phyloP scores from a whole-genome alignment of 371 early-diverging fungal species.

The Chytridiales sp. region DNA sequence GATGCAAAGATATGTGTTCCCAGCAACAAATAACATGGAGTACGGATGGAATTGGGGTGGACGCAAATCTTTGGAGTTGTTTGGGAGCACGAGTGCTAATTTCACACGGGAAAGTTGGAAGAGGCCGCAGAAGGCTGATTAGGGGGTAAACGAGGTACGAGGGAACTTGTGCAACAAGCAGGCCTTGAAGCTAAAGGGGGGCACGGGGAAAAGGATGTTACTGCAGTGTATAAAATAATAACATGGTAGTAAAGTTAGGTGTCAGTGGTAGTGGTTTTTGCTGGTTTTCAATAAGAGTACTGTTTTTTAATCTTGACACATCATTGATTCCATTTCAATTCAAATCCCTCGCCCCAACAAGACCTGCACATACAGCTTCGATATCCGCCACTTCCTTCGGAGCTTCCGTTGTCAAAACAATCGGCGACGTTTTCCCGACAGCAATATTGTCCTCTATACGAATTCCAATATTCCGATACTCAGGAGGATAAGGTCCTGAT shows the following conservation, averaged over 20 bases:
- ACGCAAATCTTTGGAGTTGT: conserved; percentile 23
- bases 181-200: no score
- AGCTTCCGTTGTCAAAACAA: conserved; percentile 69
- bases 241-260: no score
- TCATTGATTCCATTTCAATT: no score
- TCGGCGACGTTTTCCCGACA: conserved; percentile 59
- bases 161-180: no score
- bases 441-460: conserved; percentile 95
- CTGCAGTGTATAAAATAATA: no score
- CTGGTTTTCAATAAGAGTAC: no score
- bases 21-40: conserved; percentile 28
- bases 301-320: no score
- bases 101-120: conserved; percentile 29
- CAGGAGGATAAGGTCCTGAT: conserved; percentile 62
- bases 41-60: conserved; percentile 30
- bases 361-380: conserved; percentile 59
- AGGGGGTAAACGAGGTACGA: no score
- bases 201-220: no score
- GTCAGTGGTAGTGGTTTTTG: no score
- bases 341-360: conserved; percentile 20
- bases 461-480: conserved; percentile 89
- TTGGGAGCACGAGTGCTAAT: conserved; percentile 36
- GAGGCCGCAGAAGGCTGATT: no score
- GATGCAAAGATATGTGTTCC: conserved; percentile 12
- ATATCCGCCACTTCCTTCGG: conserved; percentile 90